phyloP scores from a whole-genome alignment of 2,329 filamentous ascomycete genomes.

The Venturia oleaginea region DNA sequence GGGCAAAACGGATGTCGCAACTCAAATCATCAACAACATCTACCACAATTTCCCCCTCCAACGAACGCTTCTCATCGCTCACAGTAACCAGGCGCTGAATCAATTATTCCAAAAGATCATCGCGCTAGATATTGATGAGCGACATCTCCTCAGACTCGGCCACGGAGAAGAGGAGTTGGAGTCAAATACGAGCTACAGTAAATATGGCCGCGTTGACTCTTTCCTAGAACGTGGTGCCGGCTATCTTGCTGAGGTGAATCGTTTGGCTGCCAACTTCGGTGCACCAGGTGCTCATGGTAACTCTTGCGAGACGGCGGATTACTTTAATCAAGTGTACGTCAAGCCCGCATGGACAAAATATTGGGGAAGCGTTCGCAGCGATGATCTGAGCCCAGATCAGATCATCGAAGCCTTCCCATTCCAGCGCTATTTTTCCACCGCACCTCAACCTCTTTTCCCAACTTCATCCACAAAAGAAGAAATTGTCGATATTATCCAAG shows the following conservation, averaged over 20 bases:
- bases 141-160: constrained; percentile 83
- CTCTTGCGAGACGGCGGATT: constrained; percentile 92
- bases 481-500: constrained; percentile 66
- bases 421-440: constrained; percentile 74
- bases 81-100: constrained; percentile 96
- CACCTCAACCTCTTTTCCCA: constrained; percentile 78
- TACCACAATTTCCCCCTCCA: constrained; percentile 96
- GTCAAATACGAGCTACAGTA: constrained; percentile 81
- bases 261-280: constrained; percentile 72
- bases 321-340: constrained; percentile 90
- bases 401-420: constrained; percentile 77
- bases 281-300: constrained; percentile 92
- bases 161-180: constrained; percentile 93
- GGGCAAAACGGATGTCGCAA: constrained; percentile 97
- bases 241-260: constrained; percentile 75
- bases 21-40: constrained; percentile 97
- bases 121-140: constrained; percentile 89
- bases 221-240: constrained; percentile 80
- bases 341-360: constrained; percentile 84
- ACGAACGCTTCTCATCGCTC: constrained; percentile 83
- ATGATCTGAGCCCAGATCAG: constrained; percentile 48
- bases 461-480: constrained; percentile 53
- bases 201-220: constrained; percentile 87
- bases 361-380: constrained; percentile 52
- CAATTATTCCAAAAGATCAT: constrained; percentile 97